Evolutionary conservation across 2,329 filamentous ascomycete genomes (phyloP).

Genomic region (Verticillium longisporum): DNA sequence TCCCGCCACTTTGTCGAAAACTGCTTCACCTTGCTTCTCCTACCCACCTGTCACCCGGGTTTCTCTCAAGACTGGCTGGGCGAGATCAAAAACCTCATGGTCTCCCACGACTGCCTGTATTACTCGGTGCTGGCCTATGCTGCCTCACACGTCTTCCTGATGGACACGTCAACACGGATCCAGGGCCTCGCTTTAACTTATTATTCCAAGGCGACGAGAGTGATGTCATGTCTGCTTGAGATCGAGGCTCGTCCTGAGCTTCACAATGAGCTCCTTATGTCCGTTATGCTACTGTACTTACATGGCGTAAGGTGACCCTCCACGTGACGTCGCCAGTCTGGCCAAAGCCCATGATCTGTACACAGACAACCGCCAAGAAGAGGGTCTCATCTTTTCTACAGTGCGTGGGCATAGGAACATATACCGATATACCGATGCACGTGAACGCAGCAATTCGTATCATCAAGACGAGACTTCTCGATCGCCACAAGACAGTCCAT

Average conservation of each 20-base stretch:
- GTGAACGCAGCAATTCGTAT: slow-evolving; percentile 15
- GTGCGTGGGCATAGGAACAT: slow-evolving; percentile 14
- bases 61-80: slow-evolving; percentile 21
- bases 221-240: slow-evolving; percentile 11
- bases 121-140: slow-evolving; percentile 20
- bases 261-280: slow-evolving; percentile 16
- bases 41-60: slow-evolving; percentile 20
- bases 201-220: slow-evolving; percentile 14
- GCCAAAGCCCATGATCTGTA: neutral
- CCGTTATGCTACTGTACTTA: slow-evolving; percentile 17
- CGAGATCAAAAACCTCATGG: slow-evolving; percentile 20
- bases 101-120: slow-evolving; percentile 16
- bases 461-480: slow-evolving; percentile 9
- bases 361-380: neutral
- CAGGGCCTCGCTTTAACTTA: slow-evolving; percentile 15
- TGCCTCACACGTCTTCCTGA: slow-evolving; percentile 16
- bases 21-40: slow-evolving; percentile 15
- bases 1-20: slow-evolving; percentile 14
- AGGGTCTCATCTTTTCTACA: neutral
- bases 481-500: slow-evolving; percentile 3
- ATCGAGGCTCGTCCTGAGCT: slow-evolving; percentile 8
- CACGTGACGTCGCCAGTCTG: no score
- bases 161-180: slow-evolving; percentile 10
- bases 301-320: slow-evolving; percentile 14
- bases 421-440: slow-evolving; percentile 13